Evolutionary conservation across 2,329 filamentous ascomycete species (phyloP).

Genomic region (Neofusicoccum ribis): DNA sequence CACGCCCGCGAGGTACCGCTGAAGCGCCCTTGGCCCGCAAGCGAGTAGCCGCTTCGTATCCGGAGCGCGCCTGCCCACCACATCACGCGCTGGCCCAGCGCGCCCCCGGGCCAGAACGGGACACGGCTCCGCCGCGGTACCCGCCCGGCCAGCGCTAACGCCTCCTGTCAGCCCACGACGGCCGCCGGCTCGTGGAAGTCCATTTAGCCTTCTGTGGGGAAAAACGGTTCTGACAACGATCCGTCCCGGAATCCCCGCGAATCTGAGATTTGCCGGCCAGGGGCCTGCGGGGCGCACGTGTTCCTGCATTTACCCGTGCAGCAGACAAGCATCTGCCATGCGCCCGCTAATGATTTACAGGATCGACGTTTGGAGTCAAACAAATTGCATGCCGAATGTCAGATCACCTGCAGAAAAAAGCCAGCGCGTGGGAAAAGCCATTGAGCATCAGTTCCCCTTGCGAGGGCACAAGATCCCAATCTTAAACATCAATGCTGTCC

Average conservation of each 20-base stretch:
- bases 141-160: background rate
- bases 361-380: too few species aligned
- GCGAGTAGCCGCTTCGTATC: background rate
- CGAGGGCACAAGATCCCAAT: too few species aligned
- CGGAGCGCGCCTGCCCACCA: background rate
- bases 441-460: too few species aligned
- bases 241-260: slow-evolving; percentile 1
- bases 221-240: background rate
- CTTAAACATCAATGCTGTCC: too few species aligned
- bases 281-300: too few species aligned
- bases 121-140: background rate
- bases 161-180: background rate
- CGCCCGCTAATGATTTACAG: too few species aligned
- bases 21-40: background rate
- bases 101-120: background rate
- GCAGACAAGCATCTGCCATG: too few species aligned
- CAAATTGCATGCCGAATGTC: too few species aligned
- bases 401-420: too few species aligned
- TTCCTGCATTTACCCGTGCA: too few species aligned
- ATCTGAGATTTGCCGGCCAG: too few species aligned
- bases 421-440: too few species aligned
- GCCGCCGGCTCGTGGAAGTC: background rate
- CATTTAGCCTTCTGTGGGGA: slow-evolving; percentile 15
- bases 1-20: background rate
- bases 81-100: background rate